phyloP scores from a whole-genome alignment of 1,139 yeast species.

The Candida sojae region DNA sequence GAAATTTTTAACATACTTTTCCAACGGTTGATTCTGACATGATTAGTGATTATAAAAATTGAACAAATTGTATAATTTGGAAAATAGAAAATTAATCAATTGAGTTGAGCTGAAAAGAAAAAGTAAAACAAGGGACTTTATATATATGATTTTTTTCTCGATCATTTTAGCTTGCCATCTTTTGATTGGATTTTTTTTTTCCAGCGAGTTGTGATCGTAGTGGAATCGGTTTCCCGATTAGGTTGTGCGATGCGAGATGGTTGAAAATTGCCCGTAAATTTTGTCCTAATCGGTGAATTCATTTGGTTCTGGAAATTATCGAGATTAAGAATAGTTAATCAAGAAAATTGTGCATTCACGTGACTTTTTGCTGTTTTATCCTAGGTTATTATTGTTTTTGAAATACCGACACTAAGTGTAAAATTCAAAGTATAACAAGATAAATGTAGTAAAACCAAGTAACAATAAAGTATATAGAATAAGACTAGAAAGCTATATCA shows the following conservation, averaged over 20 bases:
- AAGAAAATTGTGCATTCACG: too few species aligned
- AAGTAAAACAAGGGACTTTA: background rate
- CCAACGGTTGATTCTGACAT: conserved; percentile 36
- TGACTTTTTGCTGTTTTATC: too few species aligned
- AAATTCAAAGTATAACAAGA: too few species aligned
- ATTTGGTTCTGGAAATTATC: too few species aligned
- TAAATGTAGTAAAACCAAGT: too few species aligned
- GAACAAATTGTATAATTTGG: background rate
- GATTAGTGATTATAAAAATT: background rate
- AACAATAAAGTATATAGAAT: too few species aligned
- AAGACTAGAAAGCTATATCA: too few species aligned
- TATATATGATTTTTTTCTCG: background rate
- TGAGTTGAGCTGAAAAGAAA: background rate
- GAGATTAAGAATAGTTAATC: too few species aligned
- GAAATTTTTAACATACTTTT: conserved; percentile 29
- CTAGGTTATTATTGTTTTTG: too few species aligned
- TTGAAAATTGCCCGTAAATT: too few species aligned
- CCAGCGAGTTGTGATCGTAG: background rate
- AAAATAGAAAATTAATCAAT: background rate
- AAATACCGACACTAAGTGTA: too few species aligned
- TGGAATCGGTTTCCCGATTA: background rate
- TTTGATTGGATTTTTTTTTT: background rate
- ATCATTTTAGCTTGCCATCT: background rate
- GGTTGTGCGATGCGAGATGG: background rate
- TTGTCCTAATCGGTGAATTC: too few species aligned